These are phyloP conservation scores for Boletus bicolor DNA, from an alignment of 768 basidiomycete species.

Conservation along the genomic window DNA sequence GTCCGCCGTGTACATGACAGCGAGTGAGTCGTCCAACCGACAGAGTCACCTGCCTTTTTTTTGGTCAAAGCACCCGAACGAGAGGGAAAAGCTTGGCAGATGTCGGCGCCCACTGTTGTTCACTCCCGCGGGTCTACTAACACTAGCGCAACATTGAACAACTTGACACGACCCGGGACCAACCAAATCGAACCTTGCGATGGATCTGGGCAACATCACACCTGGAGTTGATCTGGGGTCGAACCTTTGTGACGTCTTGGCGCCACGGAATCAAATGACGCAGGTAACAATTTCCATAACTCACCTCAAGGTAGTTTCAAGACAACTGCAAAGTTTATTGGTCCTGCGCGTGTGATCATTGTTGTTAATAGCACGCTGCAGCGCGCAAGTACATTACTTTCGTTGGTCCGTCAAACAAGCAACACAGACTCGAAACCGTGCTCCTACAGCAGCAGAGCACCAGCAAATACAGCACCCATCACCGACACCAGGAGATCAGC, in stretches of 20 bases:
- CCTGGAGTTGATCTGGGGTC: neutral
- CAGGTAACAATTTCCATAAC: neutral
- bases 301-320: neutral
- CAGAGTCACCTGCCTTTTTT: neutral
- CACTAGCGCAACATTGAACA: neutral
- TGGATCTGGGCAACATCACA: neutral
- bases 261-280: neutral
- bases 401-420: neutral
- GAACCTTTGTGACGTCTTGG: neutral
- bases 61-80: neutral
- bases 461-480: slow-evolving; percentile 10
- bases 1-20: neutral
- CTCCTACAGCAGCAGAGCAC: slow-evolving; percentile 14
- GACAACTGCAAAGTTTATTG: neutral
- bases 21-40: neutral
- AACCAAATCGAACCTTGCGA: neutral
- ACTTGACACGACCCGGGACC: neutral
- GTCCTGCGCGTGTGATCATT: neutral
- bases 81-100: neutral
- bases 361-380: neutral
- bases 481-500: slow-evolving; percentile 5
- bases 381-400: slow-evolving; percentile 7
- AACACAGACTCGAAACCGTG: neutral
- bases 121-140: neutral
- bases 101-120: neutral